Evolutionary conservation across 305 asterid genomes (phyloP), one percentile per base, ranked within the genome.

Genomic region (Fraxinus sp.): DNA sequence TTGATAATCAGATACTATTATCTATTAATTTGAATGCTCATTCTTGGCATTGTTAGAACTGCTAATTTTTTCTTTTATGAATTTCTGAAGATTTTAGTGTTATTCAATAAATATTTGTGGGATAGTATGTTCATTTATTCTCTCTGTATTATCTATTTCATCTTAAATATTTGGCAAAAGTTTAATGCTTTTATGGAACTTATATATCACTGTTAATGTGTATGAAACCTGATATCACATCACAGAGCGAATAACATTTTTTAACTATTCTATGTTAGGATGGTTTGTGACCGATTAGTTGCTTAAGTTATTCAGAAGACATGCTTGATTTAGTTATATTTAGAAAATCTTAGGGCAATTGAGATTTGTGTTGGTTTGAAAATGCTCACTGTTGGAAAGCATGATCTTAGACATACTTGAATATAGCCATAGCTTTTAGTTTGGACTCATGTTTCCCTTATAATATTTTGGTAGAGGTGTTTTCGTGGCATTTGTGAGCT

Each of bases 1-100:
- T 77, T 41, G 77, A 84, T 81, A 78, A 77, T 84, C 76, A 37
- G 72, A 77, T 80, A 73, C 77, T 66, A 33, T 62, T 22, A 72
- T 49, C 62, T 82, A 36, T 79, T 77, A 14, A 33, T 72, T 72
- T 32, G 5, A 72, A 72, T 72, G 11, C 43, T 72, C 46, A 7
- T n/a, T 35, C 14, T 16, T 72, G 77, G 77, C 46, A 72, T 72
- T 32, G 43, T 72, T 72, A 33, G 39, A 72, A 35, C 16, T 72
- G 77, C 26, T 71, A 14, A 6, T 32, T 71, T 71, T 43, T 13
- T 14, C 11, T 13, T 46, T 72, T 72, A 35, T 72, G 24, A n/a
- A 72, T 33, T 73, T 73, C 77, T 73, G n/a, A n/a, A 35, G 35
- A 6, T 73, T 73, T 35, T 33, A 33, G 49, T 35, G 14, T 18